phyloP scores from a whole-genome alignment of 2,329 filamentous ascomycete genomes.

The Ambrosiella xylebori region DNA sequence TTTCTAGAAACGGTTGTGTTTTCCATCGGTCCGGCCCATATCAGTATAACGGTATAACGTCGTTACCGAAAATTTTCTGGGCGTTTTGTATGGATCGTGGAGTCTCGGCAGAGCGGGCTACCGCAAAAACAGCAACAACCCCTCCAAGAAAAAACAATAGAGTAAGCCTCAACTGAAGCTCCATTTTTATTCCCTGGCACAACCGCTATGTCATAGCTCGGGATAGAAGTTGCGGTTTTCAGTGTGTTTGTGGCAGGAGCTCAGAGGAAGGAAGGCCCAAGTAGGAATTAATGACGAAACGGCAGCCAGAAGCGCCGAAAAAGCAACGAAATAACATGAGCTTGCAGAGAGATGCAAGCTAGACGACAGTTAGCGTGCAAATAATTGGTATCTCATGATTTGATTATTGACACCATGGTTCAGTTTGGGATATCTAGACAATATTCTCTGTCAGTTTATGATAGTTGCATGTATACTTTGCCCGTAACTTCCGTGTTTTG shows the following conservation, averaged over 20 bases:
- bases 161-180: neutral
- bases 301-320: conserved; percentile 11
- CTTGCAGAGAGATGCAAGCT: neutral
- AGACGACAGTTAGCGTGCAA: neutral
- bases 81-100: neutral
- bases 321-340: conserved; percentile 1
- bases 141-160: neutral
- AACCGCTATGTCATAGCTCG: neutral
- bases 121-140: neutral
- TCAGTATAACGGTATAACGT: neutral
- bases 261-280: neutral
- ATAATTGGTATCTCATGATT: neutral
- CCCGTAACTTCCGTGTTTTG: neutral
- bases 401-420: no score
- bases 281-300: neutral
- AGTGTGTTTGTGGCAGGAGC: neutral
- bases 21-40: neutral
- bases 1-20: neutral
- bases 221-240: neutral
- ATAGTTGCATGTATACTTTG: no score
- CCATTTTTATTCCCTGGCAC: neutral
- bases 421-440: no score
- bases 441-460: no score
- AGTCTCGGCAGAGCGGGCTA: no score
- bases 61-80: neutral